Percentiles rank a stretch among this genome's conserved stretches.
Evolutionary conservation across 164 flowering plant species (phyloP).

Genomic region (Umbellularia californica): DNA sequence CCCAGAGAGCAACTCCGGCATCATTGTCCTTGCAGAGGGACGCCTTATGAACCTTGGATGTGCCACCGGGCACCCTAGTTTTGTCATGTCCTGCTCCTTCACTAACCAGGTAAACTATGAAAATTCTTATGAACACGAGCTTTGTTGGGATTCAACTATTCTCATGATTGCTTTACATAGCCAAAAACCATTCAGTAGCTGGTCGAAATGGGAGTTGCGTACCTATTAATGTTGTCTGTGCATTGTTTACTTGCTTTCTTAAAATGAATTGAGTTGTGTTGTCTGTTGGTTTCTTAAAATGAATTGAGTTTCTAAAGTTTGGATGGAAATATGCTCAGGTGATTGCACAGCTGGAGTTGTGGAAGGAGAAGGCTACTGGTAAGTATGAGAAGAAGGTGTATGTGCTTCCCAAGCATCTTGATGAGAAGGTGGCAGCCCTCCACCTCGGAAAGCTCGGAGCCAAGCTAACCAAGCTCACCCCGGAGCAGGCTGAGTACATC

Average conservation of each 20-base stretch:
- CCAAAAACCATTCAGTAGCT: no score
- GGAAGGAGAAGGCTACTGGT: slow-evolving; percentile 21
- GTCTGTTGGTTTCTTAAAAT: background rate
- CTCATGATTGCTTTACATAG: no score
- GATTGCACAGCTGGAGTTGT: slow-evolving; percentile 27
- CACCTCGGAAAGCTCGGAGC: slow-evolving; percentile 28
- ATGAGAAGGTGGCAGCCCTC: slow-evolving; percentile 25
- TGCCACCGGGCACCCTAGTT: slow-evolving; percentile 30
- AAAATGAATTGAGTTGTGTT: no score
- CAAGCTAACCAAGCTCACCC: slow-evolving; percentile 22
- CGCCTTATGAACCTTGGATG: slow-evolving; percentile 27
- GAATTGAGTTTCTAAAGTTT: background rate
- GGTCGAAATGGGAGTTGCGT: no score
- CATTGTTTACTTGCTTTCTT: background rate
- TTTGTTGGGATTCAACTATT: no score
- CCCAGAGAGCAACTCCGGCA: slow-evolving; percentile 17
- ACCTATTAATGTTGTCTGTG: no score
- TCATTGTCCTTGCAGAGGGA: slow-evolving; percentile 28
- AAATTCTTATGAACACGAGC: background rate
- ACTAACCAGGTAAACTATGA: slow-evolving; percentile 21
- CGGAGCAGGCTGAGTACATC: slow-evolving; percentile 20
- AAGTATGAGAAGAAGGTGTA: slow-evolving; percentile 29
- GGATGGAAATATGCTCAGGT: slow-evolving; percentile 7
- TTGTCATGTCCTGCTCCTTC: slow-evolving; percentile 31
- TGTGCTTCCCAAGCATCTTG: slow-evolving; percentile 25